phyloP scores from a whole-genome alignment of 2,329 filamentous ascomycete species.

The Stagonosporopsis tanaceti region DNA sequence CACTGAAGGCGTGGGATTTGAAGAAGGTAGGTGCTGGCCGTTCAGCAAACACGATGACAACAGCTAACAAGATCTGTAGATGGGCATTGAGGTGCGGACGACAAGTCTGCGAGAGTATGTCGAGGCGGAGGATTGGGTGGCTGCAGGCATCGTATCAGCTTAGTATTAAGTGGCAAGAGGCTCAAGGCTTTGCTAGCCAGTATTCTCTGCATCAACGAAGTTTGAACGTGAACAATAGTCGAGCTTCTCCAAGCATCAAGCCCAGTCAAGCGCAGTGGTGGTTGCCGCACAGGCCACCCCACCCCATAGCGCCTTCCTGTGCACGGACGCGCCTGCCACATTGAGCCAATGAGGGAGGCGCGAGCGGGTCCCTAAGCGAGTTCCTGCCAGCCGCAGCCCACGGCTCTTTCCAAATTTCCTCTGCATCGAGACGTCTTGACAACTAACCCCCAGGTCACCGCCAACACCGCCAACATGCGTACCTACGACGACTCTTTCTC shows the following conservation, averaged over 20 bases:
- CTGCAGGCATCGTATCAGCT: slow-evolving; percentile 22
- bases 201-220: background rate
- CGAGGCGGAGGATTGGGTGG: slow-evolving; percentile 29
- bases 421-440: background rate
- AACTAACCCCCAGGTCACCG: slow-evolving; percentile 48
- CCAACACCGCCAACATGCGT: slow-evolving; percentile 69
- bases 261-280: background rate
- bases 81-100: slow-evolving; percentile 22
- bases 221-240: background rate
- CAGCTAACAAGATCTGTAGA: slow-evolving; percentile 11
- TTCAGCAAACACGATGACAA: background rate
- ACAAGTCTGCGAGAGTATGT: slow-evolving; percentile 21
- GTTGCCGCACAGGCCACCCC: background rate
- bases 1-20: slow-evolving; percentile 21
- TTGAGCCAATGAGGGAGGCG: too few relatives aligned
- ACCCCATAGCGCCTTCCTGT: too few relatives aligned
- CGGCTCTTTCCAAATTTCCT: too few relatives aligned
- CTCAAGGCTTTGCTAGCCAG: background rate
- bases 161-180: background rate
- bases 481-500: slow-evolving; percentile 82
- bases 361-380: too few relatives aligned
- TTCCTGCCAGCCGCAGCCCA: too few relatives aligned
- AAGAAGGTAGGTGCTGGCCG: slow-evolving; percentile 15
- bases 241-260: background rate
- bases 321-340: slow-evolving; percentile 6